Base-by-base conservation (phyloP, 2,329 filamentous ascomycete genomes). In the Emmonsiellopsis sp. region DNA sequence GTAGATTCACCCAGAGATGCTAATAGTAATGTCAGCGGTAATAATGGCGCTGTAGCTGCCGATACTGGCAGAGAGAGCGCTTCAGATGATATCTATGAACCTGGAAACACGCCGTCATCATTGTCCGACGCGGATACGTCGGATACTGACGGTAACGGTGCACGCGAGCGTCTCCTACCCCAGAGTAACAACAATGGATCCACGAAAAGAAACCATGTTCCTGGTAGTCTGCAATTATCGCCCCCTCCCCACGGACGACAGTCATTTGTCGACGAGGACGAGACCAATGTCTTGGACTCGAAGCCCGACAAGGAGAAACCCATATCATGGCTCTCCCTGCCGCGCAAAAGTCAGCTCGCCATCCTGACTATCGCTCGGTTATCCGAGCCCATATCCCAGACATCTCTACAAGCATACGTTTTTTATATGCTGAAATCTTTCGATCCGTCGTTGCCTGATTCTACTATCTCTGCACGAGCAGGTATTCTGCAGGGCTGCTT, bases 391-490 rank as follows among this genome's bases (percentile, higher is more conserved):
- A 73, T 95, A 37, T 86, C 88, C 0, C 87, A 93, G 64, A 90
- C 87, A 0, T 88, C 84, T 10, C 69, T 90, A 7, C 80, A 86
- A 68, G 80, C 86, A 1, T 94, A 94, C 69, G 83, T 94, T 75
- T 94, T 88, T 71, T 94, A 92, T 68, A 88, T 93, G 67, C 79
- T 95, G n/a, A 83, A 82, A 60, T 92, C 85, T 55, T 92, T 95
- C 61, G 77, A 87, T 27, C 75, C 76, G 2, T 75, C 70, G 21
- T 67, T 78, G 17, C 71, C 78, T 2, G 78, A 84, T 52, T 77
- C 77, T 2, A 82, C 79, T 2, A 90, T 95, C 59, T 82, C 89
- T 0, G 77, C 79, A 17, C 88, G 93, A 66, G 86, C 87, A 1
- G 89, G 89, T 40, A 72, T 94, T 2, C 74, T 95, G 27, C 83